Evolutionary conservation across 371 early-diverging fungal species (phyloP).

Genomic region (Mortierella sp.): DNA sequence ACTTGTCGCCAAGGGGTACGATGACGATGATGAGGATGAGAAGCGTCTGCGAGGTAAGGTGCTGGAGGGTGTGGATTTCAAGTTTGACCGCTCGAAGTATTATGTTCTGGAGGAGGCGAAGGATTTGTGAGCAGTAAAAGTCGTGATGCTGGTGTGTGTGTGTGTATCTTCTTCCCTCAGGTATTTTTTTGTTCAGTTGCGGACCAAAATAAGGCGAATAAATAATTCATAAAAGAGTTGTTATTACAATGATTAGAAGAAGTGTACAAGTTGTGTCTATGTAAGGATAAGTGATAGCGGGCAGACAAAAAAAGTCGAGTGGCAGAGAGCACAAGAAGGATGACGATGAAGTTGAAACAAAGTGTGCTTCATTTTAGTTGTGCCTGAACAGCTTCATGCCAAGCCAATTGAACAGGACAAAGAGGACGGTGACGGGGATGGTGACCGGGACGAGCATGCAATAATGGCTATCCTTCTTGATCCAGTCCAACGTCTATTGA

Average conservation of each 20-base stretch:
- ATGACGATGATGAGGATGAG: background rate
- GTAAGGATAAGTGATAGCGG: too few relatives aligned
- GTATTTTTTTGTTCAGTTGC: too few relatives aligned
- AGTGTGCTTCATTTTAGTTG: slow-evolving; percentile 70
- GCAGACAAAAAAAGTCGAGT: too few relatives aligned
- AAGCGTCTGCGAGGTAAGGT: background rate
- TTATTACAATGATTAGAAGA: background rate
- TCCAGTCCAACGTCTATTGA: slow-evolving; percentile 75
- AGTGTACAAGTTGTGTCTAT: background rate
- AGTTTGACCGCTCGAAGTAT: background rate
- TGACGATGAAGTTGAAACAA: background rate
- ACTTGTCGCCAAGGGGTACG: background rate
- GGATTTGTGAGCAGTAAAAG: too few relatives aligned
- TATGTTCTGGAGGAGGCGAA: background rate
- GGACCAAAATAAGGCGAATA: background rate
- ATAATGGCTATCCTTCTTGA: slow-evolving; percentile 89
- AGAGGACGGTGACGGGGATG: slow-evolving; percentile 80
- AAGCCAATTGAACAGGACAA: slow-evolving; percentile 94
- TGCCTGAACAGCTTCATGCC: slow-evolving; percentile 96
- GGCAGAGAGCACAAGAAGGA: too few relatives aligned
- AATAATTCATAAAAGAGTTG: background rate
- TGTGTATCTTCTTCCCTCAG: too few relatives aligned
- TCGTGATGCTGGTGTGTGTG: too few relatives aligned
- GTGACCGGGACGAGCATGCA: slow-evolving; percentile 87
- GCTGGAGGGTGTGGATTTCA: background rate